Base-by-base conservation (phyloP, 2,329 filamentous ascomycete genomes). In the Talaromyces islandicus region DNA sequence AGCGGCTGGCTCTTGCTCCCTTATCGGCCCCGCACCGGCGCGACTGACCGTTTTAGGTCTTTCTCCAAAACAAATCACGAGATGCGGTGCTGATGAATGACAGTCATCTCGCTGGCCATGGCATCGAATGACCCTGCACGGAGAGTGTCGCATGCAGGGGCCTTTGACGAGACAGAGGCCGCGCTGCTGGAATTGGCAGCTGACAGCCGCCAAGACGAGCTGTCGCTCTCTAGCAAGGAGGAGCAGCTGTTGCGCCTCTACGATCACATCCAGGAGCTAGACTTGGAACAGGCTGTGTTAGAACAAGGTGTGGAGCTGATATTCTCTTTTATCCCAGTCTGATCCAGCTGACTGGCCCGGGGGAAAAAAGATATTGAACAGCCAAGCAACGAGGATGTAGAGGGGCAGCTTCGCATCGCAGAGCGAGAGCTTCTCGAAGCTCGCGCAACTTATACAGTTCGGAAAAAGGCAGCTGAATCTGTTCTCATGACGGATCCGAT, bases 401-500 rank as follows among this genome's bases (percentile, higher is more conserved):
- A 82, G 64, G 77, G 78, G 50, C 75, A 80, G 65, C 74, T 84
- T 66, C 75, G 72, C 60, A 67, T 70, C 57, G 85, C 86, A 7
- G 85, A 91, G 72, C 80, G 81, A 58, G 85, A 86, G 64, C 82
- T 90, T 24, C 79, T 93, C 30, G 83, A 91, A 66, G 85, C 89
- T 27, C 86, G 86, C 69, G 86, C 89, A 59, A 81, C 81, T 60
- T 90, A 90, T 73, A 81, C 85, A 46, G 79, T 93, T 59, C 85
- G 85, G 64, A 88, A 88, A 70, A 85, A 85, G 62, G 86, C 90
- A 24, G 80, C 87, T 24, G 85, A 89, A 63, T 85, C 82, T 53
- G 85, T 90, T 57, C 75, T 94, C 65, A 85, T 85, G 66, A 86
- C 87, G 60, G 88, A 91, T 67, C 90, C 91, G 7, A 86, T 90